Evolutionary conservation across 75 land plant species (phyloP), one percentile per base, ranked within the genome.

Genomic region (Adiantum capillusveneris): DNA sequence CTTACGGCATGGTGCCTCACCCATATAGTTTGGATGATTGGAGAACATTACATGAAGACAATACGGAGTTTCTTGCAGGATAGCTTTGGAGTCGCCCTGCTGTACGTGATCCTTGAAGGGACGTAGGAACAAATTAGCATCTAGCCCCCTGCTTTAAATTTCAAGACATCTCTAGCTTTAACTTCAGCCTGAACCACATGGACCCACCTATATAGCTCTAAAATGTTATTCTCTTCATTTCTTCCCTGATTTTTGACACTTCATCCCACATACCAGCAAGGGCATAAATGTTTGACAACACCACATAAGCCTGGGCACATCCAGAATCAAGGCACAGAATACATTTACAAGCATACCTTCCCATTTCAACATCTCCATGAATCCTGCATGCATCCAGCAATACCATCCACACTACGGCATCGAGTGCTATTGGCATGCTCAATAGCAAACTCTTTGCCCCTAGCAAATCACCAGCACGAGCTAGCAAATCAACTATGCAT

Each of bases 401-500:
- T 5, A 21, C 50, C 50, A 46, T 46, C 50, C 50, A 46, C 17
- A 46, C 50, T 2, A 46, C 50, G 5, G 5, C 50, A 21, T 46
- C 50, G 6, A 14, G 13, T 46, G 6, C 22, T 2, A 46, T 46
- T 46, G 52, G 52, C 52, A 50, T 50, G 52, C 52, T 55, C 13
- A 6, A 3, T 14, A 55, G 3, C 1, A 55, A 24, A 11, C 16
- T 16, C 2, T 59, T 31, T 31, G 61, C 61, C 1, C 30, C 44
- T 3, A 7, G 25, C 21, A 59, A 18, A 18, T 31, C 54, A 18
- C 61, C 61, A 36, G 61, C 46, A n/a, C 44, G 61, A 14, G 34
- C 61, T 17, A 59, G 46, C 26, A 59, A 17, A 31, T 59, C 44
- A 31, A 59, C 44, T 12, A 59, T 31, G n/a, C 44, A 26, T 36